Evolutionary conservation across 441 rosid genomes (phyloP).

Genomic region (Populus hybrid): DNA sequence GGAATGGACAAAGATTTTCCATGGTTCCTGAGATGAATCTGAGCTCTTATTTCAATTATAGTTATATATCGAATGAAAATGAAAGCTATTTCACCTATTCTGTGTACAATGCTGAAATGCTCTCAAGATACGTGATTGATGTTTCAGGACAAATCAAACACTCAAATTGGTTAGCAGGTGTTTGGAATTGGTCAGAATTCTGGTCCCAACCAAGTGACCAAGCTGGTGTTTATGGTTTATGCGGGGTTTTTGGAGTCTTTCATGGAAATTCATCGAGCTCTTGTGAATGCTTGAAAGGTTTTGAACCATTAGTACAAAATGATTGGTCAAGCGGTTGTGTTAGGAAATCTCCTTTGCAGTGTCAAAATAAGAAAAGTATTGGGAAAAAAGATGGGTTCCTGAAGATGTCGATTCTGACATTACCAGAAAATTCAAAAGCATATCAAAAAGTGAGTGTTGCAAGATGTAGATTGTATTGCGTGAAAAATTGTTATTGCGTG

Average conservation of each 20-base stretch:
- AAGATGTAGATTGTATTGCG: background rate
- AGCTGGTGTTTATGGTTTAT: background rate
- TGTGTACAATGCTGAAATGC: background rate
- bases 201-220: background rate
- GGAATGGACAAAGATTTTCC: background rate
- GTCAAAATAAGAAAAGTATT: background rate
- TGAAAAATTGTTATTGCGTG: background rate
- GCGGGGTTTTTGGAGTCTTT: background rate
- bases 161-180: background rate
- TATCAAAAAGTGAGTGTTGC: background rate
- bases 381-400: background rate
- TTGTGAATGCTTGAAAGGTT: constrained; percentile 2
- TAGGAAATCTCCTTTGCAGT: background rate
- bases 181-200: accelerated
- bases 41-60: background rate
- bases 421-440: background rate
- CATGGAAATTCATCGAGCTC: background rate
- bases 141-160: background rate
- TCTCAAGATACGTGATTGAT: background rate
- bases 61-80: background rate
- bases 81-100: background rate
- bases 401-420: background rate
- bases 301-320: background rate
- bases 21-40: background rate
- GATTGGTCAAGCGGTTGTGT: background rate